Evolutionary conservation across 2,329 filamentous ascomycete genomes (phyloP), one percentile per base, ranked within the genome.

Genomic region (Talaromyces sp.): DNA sequence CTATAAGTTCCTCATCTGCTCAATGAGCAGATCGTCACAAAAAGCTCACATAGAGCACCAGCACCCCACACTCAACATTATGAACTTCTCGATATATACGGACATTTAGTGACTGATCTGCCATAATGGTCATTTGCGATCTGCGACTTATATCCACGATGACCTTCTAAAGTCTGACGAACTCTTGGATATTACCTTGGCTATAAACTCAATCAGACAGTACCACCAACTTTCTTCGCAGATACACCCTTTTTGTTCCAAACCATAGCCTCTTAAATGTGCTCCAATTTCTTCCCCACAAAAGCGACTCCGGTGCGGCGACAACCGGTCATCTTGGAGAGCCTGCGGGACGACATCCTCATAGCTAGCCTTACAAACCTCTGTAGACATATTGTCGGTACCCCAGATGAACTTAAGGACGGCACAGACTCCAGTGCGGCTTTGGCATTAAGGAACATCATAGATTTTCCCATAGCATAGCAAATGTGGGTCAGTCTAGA

Each of bases 311-410:
- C 21, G 35, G 54, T 39, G 54, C 35, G 11, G 35, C 37, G 18
- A 42, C 28, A 6, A 57, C n/a, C 14, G 35, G 9, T 21, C 54
- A 37, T 16, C 16, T 12, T 25, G 14, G 12, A 57, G 23, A n/a
- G 54, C 54, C 5, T 16, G 33, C 5, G 35, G 35, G 9, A 57
- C 23, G 28, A 57, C 40, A 25, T 57, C 54, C 12, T 57, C 54
- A 40, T 42, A 57, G 16, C 40, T 57, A 12, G 54, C 54, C 39
- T 57, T 57, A 12, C 54, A 35, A 40, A 57, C 12, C 12, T 37
- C 33, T 9, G 16, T 23, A 3, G 33, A 21, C 18, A 21, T 35
- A n/a, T 40, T 39, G 25, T 57, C 35, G 7, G 35, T 39, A 9
- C 54, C 54, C 42, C 35, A 37, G 33, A 57, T 28, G n/a, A 28